These are phyloP conservation scores for Tubosaeta sp. DNA, from an alignment of 768 basidiomycete species.

Conservation along the genomic window DNA sequence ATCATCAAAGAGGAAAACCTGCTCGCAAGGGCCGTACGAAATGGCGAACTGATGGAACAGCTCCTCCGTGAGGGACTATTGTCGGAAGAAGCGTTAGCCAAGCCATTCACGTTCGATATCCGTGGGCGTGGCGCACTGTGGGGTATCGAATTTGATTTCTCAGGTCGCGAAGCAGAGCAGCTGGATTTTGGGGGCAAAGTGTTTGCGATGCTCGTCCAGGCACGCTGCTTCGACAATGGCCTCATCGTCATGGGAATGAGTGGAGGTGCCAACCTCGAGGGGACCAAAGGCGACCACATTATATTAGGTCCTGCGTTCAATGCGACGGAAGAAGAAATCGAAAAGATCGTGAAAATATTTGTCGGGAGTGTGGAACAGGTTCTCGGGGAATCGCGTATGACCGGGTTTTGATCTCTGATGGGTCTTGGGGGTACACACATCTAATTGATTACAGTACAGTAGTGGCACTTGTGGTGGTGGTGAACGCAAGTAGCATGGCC, in stretches of 20 bases:
- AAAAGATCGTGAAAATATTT: slow-evolving; percentile 61
- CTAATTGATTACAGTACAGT: too few relatives aligned
- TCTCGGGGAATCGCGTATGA: slow-evolving; percentile 35
- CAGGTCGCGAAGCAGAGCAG: slow-evolving; percentile 35
- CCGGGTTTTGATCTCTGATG: neutral
- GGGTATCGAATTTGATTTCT: slow-evolving; percentile 79
- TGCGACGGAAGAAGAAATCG: slow-evolving; percentile 63
- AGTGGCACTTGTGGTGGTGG: neutral
- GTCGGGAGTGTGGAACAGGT: slow-evolving; percentile 66
- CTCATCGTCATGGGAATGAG: slow-evolving; percentile 71
- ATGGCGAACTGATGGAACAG: slow-evolving; percentile 56
- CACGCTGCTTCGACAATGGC: slow-evolving; percentile 60
- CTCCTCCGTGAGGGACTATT: slow-evolving; percentile 54
- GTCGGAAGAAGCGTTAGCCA: slow-evolving; percentile 51
- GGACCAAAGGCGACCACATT: slow-evolving; percentile 66
- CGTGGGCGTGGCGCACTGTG: slow-evolving; percentile 84
- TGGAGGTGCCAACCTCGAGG: slow-evolving; percentile 65
- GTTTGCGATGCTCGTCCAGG: slow-evolving; percentile 71
- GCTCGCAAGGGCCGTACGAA: slow-evolving; percentile 55
- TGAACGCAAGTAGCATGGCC: neutral
- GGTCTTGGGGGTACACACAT: too few relatives aligned
- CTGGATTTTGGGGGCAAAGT: slow-evolving; percentile 47
- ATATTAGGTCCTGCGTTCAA: slow-evolving; percentile 82
- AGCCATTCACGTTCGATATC: slow-evolving; percentile 71
- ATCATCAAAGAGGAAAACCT: slow-evolving; percentile 68